phyloP scores from a whole-genome alignment of 176 grass and related monocot genomes.

The Typha latifolia region DNA sequence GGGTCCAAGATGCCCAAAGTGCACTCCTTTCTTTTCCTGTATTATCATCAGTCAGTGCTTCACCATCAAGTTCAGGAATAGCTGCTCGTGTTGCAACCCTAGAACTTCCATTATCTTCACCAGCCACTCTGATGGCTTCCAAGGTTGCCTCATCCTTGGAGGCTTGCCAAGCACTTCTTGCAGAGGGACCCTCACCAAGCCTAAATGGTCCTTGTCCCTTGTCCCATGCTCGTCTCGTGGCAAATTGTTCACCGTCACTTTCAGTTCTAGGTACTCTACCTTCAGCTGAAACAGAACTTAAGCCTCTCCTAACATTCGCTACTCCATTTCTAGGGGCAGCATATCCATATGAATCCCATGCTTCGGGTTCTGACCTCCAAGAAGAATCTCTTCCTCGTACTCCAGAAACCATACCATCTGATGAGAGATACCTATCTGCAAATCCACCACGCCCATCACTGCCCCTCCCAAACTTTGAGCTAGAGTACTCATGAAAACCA shows the following conservation, averaged over 20 bases:
- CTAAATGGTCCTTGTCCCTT: conserved; percentile 70
- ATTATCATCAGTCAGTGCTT: conserved; percentile 62
- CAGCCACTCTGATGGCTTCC: conserved; percentile 89
- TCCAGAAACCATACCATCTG: conserved; percentile 44
- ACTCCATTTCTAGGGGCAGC: conserved; percentile 40
- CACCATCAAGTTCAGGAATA: conserved; percentile 57
- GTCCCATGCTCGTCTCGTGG: conserved; percentile 62
- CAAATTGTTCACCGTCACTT: conserved; percentile 35
- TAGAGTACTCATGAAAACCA: conserved; percentile 67
- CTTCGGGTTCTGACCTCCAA: conserved; percentile 79
- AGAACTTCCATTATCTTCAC: conserved; percentile 80
- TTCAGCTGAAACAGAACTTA: conserved; percentile 55
- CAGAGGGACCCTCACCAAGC: conserved; percentile 91
- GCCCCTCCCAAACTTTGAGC: conserved; percentile 66
- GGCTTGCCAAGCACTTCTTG: conserved; percentile 92
- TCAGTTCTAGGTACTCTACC: conserved; percentile 41
- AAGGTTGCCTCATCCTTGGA: conserved; percentile 96
- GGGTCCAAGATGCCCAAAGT: conserved; percentile 82
- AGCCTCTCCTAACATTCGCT: conserved; percentile 49
- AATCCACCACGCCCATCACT: conserved; percentile 46
- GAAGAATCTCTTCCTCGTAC: conserved; percentile 44
- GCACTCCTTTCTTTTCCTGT: conserved; percentile 58
- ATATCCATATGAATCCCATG: conserved; percentile 59
- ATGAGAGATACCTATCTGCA: conserved; percentile 58
- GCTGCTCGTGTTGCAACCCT: conserved; percentile 38